Conservation (phyloP, 805 yeast species). For the Candida ascalaphidarum region DNA sequence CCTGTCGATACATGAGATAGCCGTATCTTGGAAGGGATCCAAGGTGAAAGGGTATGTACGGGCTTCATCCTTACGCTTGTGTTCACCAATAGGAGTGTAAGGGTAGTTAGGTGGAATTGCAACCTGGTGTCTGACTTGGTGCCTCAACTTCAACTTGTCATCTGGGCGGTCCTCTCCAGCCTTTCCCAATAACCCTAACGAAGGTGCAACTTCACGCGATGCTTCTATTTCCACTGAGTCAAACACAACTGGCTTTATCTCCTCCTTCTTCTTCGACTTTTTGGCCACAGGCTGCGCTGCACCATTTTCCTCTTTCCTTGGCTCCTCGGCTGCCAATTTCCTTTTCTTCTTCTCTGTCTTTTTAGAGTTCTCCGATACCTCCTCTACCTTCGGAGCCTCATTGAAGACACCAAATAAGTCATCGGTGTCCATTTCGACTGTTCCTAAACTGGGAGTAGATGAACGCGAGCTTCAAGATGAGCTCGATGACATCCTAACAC, state of each 20-base stretch:
- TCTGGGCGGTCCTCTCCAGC: conserved; percentile 24
- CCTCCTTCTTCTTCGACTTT: conserved; percentile 29
- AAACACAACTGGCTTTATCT: conserved; percentile 66
- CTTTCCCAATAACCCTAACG: conserved; percentile 53
- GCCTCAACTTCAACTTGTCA: conserved; percentile 59
- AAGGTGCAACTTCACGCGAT: conserved; percentile 77
- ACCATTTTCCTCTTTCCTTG: conserved; percentile 10
- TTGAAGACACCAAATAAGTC: conserved; percentile 58
- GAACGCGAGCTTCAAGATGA: no score
- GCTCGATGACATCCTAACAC: no score
- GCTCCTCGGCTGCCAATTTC: conserved; percentile 9
- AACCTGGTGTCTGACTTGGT: conserved; percentile 96
- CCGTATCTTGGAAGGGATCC: conserved; percentile 97
- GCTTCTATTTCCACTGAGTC: conserved; percentile 87
- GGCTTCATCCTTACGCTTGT: conserved; percentile 70
- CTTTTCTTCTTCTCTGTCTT: conserved; percentile 5
- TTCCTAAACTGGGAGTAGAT: no score
- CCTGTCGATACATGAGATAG: conserved; percentile 92
- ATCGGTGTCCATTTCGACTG: no score
- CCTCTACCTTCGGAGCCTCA: conserved; percentile 38
- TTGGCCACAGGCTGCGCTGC: no score
- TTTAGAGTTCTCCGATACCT: conserved; percentile 4
- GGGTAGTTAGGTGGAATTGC: conserved; percentile 91
- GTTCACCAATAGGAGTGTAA: conserved; percentile 82
- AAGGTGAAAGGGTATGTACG: conserved; percentile 85